Evolutionary conservation across 768 basidiomycete genomes (phyloP).

Genomic region (Mycena indigotica): DNA sequence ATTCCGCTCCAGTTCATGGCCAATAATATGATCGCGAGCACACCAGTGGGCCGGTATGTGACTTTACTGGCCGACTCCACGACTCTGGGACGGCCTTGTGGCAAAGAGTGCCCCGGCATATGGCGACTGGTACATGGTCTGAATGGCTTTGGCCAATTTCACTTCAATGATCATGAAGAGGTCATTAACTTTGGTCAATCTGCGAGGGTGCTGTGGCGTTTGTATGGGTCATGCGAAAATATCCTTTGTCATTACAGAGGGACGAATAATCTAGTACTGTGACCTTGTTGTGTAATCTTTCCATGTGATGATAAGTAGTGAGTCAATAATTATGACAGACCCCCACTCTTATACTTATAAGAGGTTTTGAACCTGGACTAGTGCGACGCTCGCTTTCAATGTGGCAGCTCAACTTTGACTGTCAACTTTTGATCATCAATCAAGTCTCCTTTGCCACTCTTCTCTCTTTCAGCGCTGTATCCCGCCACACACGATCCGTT

Average conservation of each 20-base stretch:
- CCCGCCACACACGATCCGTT: not conserved
- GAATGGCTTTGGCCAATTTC: not conserved
- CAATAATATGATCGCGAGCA: not conserved
- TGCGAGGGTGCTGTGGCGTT: not conserved
- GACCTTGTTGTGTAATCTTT: too few species aligned
- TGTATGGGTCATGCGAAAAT: too few species aligned
- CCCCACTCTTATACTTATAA: too few species aligned
- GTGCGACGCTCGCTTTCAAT: too few species aligned
- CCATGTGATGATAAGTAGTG: too few species aligned
- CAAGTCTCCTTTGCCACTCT: not conserved
- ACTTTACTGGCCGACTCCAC: not conserved
- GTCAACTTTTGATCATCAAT: too few species aligned
- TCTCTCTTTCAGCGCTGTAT: not conserved
- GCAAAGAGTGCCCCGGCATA: not conserved
- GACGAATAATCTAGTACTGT: too few species aligned
- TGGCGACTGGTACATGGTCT: not conserved
- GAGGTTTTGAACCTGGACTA: too few species aligned
- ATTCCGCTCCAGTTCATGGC: not conserved
- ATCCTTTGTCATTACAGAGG: too few species aligned
- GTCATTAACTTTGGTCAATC: not conserved
- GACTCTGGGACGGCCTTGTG: not conserved
- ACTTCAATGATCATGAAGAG: not conserved
- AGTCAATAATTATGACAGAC: too few species aligned
- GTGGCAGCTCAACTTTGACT: too few species aligned
- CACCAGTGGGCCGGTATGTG: not conserved